phyloP scores from a whole-genome alignment of 1,284 basidiomycete species.

The Coriolopsis trogii region DNA sequence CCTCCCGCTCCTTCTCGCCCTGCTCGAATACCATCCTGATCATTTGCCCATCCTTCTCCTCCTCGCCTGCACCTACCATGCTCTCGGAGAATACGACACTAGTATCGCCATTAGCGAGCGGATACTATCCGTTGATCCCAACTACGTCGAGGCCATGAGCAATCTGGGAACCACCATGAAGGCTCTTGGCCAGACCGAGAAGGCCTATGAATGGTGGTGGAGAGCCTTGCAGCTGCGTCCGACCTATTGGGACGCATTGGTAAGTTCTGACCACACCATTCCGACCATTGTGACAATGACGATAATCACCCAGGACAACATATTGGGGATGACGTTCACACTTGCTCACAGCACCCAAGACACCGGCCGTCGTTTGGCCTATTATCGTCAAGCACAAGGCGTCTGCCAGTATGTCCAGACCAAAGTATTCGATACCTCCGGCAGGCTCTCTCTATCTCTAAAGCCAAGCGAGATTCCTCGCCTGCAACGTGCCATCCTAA shows the following conservation, averaged over 20 bases:
- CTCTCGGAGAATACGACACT: constrained; percentile 27
- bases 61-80: constrained; percentile 32
- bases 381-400: constrained; percentile 27
- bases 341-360: constrained; percentile 20
- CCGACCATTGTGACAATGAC: background rate
- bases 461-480: constrained; percentile 25
- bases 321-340: constrained; percentile 28
- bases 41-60: constrained; percentile 31
- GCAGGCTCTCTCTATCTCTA: constrained; percentile 18
- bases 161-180: constrained; percentile 55
- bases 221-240: constrained; percentile 31
- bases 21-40: constrained; percentile 26
- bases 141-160: constrained; percentile 46
- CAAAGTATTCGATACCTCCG: constrained; percentile 21
- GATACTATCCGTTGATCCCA: constrained; percentile 27
- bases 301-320: constrained; percentile 25
- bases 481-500: constrained; percentile 31
- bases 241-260: constrained; percentile 33
- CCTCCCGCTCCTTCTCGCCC: constrained; percentile 27
- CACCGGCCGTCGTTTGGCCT: constrained; percentile 9
- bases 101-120: constrained; percentile 27
- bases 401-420: constrained; percentile 28
- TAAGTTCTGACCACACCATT: constrained; percentile 1
- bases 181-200: constrained; percentile 33
- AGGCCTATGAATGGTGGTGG: constrained; percentile 35